These are phyloP conservation scores for Alopecurus myosuroides DNA, from an alignment of 176 grass and related monocot species.

Conservation along the genomic window DNA sequence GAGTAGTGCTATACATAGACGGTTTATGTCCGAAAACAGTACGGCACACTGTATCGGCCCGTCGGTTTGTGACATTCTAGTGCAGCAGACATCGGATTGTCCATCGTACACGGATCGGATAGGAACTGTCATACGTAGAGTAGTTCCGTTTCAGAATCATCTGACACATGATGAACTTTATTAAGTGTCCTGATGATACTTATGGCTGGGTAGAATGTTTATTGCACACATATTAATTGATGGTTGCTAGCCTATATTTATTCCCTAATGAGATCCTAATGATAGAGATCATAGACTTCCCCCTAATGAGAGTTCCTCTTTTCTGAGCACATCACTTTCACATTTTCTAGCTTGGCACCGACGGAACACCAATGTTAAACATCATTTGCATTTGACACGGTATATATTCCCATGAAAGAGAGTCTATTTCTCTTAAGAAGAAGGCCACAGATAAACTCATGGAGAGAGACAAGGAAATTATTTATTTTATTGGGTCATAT, in stretches of 20 bases:
- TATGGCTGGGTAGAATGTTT: background rate
- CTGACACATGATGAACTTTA: background rate
- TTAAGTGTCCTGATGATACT: background rate
- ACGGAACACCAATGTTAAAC: background rate
- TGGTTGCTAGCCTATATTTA: no score
- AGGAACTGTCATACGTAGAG: no score
- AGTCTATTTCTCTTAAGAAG: background rate
- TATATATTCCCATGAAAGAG: background rate
- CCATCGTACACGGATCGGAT: no score
- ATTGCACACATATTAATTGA: background rate
- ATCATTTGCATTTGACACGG: background rate
- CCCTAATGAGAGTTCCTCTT: background rate
- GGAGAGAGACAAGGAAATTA: background rate
- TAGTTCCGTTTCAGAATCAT: background rate
- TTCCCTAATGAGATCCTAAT: no score
- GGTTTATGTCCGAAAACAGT: no score
- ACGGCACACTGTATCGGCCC: no score
- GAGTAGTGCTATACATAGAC: no score
- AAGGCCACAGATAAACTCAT: background rate
- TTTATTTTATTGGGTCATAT: background rate
- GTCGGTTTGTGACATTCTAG: no score
- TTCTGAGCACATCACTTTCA: background rate
- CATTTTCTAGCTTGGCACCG: background rate
- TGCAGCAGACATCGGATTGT: no score
- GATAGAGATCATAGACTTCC: background rate